Conservation (phyloP, 1,284 basidiomycete species). For the Agroathelia rolfsii region DNA sequence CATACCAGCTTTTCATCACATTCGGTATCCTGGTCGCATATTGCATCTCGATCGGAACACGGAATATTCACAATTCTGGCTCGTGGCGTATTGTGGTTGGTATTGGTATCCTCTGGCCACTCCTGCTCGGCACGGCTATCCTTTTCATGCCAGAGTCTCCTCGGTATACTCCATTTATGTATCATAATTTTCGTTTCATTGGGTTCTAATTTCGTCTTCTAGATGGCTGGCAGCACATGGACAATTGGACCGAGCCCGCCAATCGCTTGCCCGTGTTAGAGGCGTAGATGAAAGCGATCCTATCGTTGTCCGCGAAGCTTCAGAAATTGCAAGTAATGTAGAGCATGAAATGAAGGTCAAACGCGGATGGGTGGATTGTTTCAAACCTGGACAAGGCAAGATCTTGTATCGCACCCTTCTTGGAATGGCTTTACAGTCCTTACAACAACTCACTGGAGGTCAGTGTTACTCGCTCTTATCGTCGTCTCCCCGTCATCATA, state of each 20-base stretch:
- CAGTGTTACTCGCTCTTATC: conserved; percentile 37
- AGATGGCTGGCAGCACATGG: conserved; percentile 51
- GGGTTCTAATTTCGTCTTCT: conserved; percentile 1
- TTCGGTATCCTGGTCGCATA: conserved; percentile 72
- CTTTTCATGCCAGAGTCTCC: conserved; percentile 71
- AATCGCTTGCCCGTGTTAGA: conserved; percentile 44
- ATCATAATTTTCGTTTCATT: conserved; percentile 1
- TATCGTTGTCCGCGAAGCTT: conserved; percentile 37
- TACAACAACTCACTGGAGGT: conserved; percentile 74
- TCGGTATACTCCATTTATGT: conserved; percentile 21
- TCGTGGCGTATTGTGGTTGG: conserved; percentile 66
- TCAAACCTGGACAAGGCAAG: conserved; percentile 39
- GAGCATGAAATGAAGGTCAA: conserved; percentile 36
- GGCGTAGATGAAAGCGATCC: conserved; percentile 36
- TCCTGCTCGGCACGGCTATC: conserved; percentile 59
- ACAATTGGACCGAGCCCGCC: conserved; percentile 40
- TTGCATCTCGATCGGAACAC: conserved; percentile 50
- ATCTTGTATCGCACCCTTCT: conserved; percentile 53
- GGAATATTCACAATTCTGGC: conserved; percentile 33
- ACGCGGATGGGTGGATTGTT: conserved; percentile 55
- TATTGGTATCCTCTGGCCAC: conserved; percentile 61
- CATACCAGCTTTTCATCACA: conserved; percentile 71
- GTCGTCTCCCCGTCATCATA: conserved; percentile 6
- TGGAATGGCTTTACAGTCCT: conserved; percentile 60
- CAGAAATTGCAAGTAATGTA: conserved; percentile 39